Percentiles rank a stretch among this genome's conserved stretches.
These are phyloP conservation scores for Sapria himalayana DNA, from an alignment of 345 rosid genomes.

Conservation along the genomic window DNA sequence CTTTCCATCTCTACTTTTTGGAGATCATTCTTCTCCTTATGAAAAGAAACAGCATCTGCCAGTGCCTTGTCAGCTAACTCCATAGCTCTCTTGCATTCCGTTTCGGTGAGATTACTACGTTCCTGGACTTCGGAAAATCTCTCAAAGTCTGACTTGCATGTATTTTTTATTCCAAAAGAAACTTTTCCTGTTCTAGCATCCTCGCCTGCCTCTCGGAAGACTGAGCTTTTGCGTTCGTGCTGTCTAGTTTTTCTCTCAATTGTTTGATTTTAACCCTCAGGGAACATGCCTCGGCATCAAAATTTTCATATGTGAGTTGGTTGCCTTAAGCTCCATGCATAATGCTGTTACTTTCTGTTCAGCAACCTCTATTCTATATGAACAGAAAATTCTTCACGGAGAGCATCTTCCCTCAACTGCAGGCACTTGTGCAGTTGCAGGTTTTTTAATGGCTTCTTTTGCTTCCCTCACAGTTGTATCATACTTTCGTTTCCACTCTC, in stretches of 20 bases:
- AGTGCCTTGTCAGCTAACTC: conserved; percentile 80
- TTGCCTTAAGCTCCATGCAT: conserved; percentile 79
- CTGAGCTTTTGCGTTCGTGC: conserved; percentile 45
- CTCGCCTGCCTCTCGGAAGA: conserved; percentile 63
- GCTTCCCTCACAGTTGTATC: conserved; percentile 77
- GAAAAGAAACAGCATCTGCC: conserved; percentile 58
- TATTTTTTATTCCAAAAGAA: conserved; percentile 59
- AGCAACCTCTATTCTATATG: conserved; percentile 45
- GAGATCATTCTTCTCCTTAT: conserved; percentile 55
- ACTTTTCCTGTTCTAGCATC: conserved; percentile 71
- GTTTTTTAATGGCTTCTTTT: conserved; percentile 79
- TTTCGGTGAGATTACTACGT: conserved; percentile 66
- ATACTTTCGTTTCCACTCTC: conserved; percentile 86
- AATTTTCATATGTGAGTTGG: conserved; percentile 66
- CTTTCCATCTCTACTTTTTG: conserved; percentile 85
- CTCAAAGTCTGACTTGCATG: conserved; percentile 55
- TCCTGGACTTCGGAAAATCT: conserved; percentile 72
- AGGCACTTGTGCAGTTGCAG: conserved; percentile 64
- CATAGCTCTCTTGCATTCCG: conserved; percentile 67
- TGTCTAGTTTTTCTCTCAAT: conserved; percentile 42
- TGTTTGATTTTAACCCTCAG: conserved; percentile 36
- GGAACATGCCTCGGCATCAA: conserved; percentile 42
- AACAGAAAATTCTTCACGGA: conserved; percentile 50
- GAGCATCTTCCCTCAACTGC: conserved; percentile 63
- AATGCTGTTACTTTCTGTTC: conserved; percentile 67